phyloP scores from a whole-genome alignment of 169 alveolate species.

The Cryptosporidium viatorum region DNA sequence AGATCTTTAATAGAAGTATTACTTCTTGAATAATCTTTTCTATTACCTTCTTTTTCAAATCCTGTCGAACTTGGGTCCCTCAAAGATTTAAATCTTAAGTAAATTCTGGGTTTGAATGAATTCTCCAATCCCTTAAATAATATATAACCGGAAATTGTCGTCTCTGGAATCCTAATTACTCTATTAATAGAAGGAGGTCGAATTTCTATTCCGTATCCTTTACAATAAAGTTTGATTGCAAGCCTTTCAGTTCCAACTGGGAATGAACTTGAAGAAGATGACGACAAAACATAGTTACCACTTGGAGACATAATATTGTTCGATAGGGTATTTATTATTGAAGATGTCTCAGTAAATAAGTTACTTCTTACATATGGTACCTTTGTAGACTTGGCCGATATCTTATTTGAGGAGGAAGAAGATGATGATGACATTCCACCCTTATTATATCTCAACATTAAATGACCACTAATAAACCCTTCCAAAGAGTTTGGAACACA shows the following conservation, averaged over 20 bases:
- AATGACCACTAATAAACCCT: conserved; percentile 66
- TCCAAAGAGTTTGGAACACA: conserved; percentile 56
- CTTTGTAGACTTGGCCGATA: conserved; percentile 14
- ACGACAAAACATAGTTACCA: background rate
- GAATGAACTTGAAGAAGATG: conserved; percentile 5
- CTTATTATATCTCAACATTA: conserved; percentile 42
- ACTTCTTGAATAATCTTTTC: background rate
- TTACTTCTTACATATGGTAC: conserved; percentile 50
- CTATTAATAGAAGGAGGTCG: conserved; percentile 66
- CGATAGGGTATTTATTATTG: conserved; percentile 1
- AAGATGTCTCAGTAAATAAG: conserved; percentile 8
- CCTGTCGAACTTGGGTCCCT: conserved; percentile 2
- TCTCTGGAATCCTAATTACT: conserved; percentile 16
- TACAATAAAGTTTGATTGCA: conserved; percentile 62
- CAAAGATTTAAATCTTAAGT: conserved; percentile 35
- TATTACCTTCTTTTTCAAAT: background rate
- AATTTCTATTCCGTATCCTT: conserved; percentile 64
- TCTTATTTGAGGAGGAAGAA: background rate
- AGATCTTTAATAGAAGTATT: conserved; percentile 2
- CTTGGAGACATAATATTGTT: background rate
- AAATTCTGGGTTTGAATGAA: conserved; percentile 39
- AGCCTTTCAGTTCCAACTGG: conserved; percentile 58
- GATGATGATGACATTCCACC: conserved; percentile 4
- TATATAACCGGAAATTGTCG: conserved; percentile 15
- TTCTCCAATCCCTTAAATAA: conserved; percentile 55